A percentile compares a stretch with the other conserved stretches of the same genome.
phyloP scores from a whole-genome alignment of 129 eudicot genomes.

The Oenanthe sinensis region DNA sequence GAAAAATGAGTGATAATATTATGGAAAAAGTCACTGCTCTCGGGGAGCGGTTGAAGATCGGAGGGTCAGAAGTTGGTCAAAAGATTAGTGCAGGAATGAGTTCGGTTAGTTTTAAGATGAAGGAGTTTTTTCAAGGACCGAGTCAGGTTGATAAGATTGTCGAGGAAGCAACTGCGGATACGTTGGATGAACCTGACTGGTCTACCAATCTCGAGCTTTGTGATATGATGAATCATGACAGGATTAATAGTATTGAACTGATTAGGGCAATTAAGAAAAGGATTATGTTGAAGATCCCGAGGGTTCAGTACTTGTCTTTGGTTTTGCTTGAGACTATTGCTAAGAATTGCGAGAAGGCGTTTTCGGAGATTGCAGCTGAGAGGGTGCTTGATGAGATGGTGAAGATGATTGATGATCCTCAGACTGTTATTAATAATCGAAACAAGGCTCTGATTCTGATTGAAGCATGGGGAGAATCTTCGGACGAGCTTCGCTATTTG shows the following conservation, averaged over 20 bases:
- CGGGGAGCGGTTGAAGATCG: constrained; percentile 68
- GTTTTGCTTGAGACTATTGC: constrained; percentile 87
- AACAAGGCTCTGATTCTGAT: constrained; percentile 77
- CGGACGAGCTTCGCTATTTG: constrained; percentile 80
- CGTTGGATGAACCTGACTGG: constrained; percentile 89
- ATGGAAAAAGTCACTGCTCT: constrained; percentile 80
- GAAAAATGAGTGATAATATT: constrained; percentile 80
- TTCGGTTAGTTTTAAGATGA: constrained; percentile 92
- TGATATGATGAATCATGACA: constrained; percentile 71
- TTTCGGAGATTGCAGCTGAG: constrained; percentile 92
- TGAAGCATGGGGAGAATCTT: constrained; percentile 97
- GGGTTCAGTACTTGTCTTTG: constrained; percentile 75
- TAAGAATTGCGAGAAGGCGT: constrained; percentile 94
- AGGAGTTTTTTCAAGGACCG: constrained; percentile 85
- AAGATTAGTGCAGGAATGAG: constrained; percentile 86
- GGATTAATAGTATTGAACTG: constrained; percentile 68
- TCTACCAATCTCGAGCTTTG: constrained; percentile 80
- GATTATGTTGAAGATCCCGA: constrained; percentile 59
- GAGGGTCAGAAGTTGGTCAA: constrained; percentile 82
- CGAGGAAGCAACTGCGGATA: constrained; percentile 92
- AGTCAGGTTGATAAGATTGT: constrained; percentile 79
- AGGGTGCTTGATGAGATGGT: constrained; percentile 98
- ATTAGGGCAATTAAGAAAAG: constrained; percentile 79
- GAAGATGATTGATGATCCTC: constrained; percentile 94
- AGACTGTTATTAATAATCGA: constrained; percentile 80